Base-by-base conservation (phyloP, 352 stramenopile species). In the Globisporangium camurandrum region DNA sequence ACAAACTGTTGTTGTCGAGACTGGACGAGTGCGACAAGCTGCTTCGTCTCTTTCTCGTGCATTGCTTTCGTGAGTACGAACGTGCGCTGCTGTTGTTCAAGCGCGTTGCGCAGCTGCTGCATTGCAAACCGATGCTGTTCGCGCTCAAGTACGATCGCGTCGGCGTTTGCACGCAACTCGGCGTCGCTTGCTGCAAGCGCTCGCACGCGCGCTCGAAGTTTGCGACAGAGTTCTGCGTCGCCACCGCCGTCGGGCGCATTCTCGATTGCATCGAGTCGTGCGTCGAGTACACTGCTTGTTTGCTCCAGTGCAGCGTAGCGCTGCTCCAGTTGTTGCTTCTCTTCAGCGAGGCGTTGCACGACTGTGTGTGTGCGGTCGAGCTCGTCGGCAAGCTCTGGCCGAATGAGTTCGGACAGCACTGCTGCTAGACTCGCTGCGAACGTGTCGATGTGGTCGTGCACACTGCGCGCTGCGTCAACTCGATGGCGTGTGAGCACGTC, bases 11-110 rank as follows among this genome's bases (percentile, higher is more conserved):
- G 39, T 26, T 77, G 57, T 9, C 67, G 75, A 24, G 57, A 54
- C 8, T 76, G 62, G 5, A 83, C 45, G 4, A 84, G 40, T 1
- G 61, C 58, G 34, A 72, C 60, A 3, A 88, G 63, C 42, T 86
- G 76, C 49, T 67, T 74, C 49, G 67, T 84, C 55, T 88, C 76
- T 33, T 83, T 84, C 4, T 83, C 65, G 31, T 88, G 69, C 76
- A 88, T 88, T 7, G 73, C 69, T 20, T 63, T 61, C 4, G 76
- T 88, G 49, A 88, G 54, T 2, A 56, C 44, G 14, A 84, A 53
- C 8, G 66, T 66, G 10, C 69, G 65, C 23, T 78, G 58, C n/a
- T 56, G 41, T 0, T 49, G 45, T 10, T 72, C 64, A 0, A 86
- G 55, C 26, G 72, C 62, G 0, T 55, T 41, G 14, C 66, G 60